Percentiles rank a stretch among this genome's conserved stretches.
Evolutionary conservation across 2,329 filamentous ascomycete genomes (phyloP).

Genomic region (Penicillium italicum): DNA sequence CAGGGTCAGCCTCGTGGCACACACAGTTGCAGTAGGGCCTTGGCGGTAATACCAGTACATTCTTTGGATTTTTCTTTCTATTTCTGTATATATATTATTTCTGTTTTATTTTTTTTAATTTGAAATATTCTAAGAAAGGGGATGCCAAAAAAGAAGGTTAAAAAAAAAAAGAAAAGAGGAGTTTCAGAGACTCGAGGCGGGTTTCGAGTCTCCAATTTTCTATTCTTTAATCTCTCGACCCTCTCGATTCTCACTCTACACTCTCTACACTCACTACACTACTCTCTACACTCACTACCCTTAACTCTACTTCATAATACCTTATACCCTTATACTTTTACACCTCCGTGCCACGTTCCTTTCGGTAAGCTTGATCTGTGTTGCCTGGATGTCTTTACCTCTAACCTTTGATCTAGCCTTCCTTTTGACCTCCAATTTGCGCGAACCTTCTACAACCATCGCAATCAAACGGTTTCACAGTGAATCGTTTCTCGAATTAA

Average conservation of each 20-base stretch:
- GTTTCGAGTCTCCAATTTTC: conserved; percentile 7
- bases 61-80: background rate
- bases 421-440: conserved; percentile 1
- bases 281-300: conserved; percentile 1
- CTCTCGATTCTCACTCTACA: background rate
- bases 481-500: background rate
- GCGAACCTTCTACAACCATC: background rate
- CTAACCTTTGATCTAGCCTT: background rate
- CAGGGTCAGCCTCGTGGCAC: conserved; percentile 31
- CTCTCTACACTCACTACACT: background rate
- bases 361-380: background rate
- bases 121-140: background rate
- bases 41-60: conserved; percentile 19
- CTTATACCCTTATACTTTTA: background rate
- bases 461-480: background rate
- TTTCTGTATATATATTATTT: background rate
- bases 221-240: conserved; percentile 4
- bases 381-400: background rate
- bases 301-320: background rate
- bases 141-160: conserved; percentile 1
- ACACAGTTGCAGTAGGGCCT: conserved; percentile 21
- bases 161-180: background rate
- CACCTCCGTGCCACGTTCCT: background rate
- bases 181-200: conserved; percentile 7
- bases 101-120: background rate